Evolutionary conservation across 345 rosid genomes (phyloP).

Genomic region (Gossypium longicalyx): DNA sequence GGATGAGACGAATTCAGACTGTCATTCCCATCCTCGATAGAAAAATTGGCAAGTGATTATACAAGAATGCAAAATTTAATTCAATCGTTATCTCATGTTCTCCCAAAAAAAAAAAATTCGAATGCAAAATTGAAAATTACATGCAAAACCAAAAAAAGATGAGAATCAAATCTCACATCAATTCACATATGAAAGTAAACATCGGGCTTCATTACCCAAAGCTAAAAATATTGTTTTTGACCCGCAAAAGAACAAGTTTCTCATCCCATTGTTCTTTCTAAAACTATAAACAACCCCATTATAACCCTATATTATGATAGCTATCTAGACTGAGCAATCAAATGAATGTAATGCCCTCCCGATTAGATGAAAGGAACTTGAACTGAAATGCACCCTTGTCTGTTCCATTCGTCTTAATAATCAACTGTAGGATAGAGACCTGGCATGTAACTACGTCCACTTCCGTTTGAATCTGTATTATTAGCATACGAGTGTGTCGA

Average conservation of each 20-base stretch:
- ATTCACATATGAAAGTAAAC: background rate
- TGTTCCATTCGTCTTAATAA: constrained; percentile 20
- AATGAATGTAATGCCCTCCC: constrained; percentile 15
- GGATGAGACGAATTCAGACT: too few species aligned
- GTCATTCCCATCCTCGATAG: too few species aligned
- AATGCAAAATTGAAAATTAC: background rate
- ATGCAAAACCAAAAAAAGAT: background rate
- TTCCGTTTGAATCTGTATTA: constrained; percentile 60
- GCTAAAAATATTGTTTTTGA: background rate
- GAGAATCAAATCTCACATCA: background rate
- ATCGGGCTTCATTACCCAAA: background rate
- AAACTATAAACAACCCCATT: constrained; percentile 30
- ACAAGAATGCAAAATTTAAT: background rate
- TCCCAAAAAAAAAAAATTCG: too few species aligned
- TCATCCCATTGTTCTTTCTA: constrained; percentile 26
- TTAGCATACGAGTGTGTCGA: constrained; percentile 46
- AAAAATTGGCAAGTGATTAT: too few species aligned
- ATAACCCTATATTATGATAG: constrained; percentile 23
- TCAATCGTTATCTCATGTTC: background rate
- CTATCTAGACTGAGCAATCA: constrained; percentile 11
- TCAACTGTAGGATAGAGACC: constrained; percentile 43
- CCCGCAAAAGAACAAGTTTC: background rate
- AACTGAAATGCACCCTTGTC: background rate
- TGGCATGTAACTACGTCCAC: constrained; percentile 42
- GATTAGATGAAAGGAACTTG: background rate